phyloP scores from a whole-genome alignment of 228 moss, liverwort and hornwort genomes.

The Sphagnum fallax region DNA sequence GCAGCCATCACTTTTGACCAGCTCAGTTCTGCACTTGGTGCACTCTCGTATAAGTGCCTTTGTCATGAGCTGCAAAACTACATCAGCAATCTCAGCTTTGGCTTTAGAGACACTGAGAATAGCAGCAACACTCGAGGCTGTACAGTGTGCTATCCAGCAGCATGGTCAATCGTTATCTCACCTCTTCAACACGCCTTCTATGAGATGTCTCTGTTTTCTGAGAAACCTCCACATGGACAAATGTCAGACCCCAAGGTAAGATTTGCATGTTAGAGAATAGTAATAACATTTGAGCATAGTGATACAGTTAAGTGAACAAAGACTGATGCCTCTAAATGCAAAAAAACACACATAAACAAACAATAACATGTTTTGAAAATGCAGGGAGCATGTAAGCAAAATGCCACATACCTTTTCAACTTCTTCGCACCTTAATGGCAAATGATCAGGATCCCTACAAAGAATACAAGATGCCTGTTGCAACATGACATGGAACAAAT shows the following conservation, averaged over 20 bases:
- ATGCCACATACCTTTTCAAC: conserved; percentile 57
- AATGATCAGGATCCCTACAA: conserved; percentile 66
- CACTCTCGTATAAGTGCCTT: conserved; percentile 73
- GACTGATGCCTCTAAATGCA: background rate
- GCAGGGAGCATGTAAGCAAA: no score
- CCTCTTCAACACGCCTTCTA: conserved; percentile 81
- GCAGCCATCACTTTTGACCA: conserved; percentile 78
- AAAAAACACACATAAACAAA: background rate
- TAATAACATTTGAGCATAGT: no score
- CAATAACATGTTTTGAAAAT: no score
- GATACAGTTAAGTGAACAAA: no score
- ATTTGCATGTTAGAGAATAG: no score
- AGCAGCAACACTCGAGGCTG: no score
- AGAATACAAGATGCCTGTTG: conserved; percentile 68
- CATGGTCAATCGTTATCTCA: conserved; percentile 8
- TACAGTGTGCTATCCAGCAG: background rate
- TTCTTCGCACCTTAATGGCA: conserved; percentile 68
- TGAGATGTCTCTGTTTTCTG: conserved; percentile 70
- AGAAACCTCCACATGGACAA: background rate
- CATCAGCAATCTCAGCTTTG: background rate
- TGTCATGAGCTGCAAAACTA: conserved; percentile 62
- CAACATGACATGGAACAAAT: background rate
- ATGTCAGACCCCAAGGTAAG: no score
- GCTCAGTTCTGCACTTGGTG: conserved; percentile 60
- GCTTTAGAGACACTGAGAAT: background rate